These are phyloP conservation scores for Populus deltoides DNA, from an alignment of 345 rosid genomes.

Conservation along the genomic window DNA sequence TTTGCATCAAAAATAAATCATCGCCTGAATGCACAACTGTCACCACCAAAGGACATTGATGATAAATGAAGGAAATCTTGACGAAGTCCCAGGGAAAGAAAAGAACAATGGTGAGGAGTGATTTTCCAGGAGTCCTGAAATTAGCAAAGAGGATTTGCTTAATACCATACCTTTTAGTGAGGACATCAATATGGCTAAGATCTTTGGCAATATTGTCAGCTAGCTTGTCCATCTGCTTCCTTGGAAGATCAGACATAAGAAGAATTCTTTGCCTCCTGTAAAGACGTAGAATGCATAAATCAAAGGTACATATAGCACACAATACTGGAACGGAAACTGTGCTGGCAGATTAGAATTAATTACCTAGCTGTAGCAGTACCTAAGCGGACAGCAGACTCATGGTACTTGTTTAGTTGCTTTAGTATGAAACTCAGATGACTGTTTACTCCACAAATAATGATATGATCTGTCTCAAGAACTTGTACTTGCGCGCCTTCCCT, in stretches of 20 bases:
- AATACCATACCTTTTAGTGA: constrained; percentile 69
- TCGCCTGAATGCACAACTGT: background rate
- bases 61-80: background rate
- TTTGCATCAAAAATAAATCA: background rate
- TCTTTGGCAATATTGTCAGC: constrained; percentile 76
- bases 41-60: background rate
- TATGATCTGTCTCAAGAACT: constrained; percentile 89
- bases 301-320: constrained; percentile 1
- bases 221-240: constrained; percentile 88
- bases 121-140: background rate
- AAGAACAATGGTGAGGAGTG: background rate
- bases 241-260: constrained; percentile 91
- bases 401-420: constrained; percentile 87
- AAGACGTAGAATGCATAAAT: constrained; percentile 18
- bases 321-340: background rate
- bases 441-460: constrained; percentile 82
- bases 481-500: constrained; percentile 98
- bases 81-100: background rate
- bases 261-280: constrained; percentile 90
- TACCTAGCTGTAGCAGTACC: constrained; percentile 95
- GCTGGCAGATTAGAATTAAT: constrained; percentile 18
- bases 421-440: constrained; percentile 76
- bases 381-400: constrained; percentile 82
- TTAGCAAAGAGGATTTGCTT: background rate
- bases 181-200: constrained; percentile 79